These are phyloP conservation scores for Ceratobasidium sp. DNA, from an alignment of 1,284 basidiomycete genomes.

Conservation along the genomic window DNA sequence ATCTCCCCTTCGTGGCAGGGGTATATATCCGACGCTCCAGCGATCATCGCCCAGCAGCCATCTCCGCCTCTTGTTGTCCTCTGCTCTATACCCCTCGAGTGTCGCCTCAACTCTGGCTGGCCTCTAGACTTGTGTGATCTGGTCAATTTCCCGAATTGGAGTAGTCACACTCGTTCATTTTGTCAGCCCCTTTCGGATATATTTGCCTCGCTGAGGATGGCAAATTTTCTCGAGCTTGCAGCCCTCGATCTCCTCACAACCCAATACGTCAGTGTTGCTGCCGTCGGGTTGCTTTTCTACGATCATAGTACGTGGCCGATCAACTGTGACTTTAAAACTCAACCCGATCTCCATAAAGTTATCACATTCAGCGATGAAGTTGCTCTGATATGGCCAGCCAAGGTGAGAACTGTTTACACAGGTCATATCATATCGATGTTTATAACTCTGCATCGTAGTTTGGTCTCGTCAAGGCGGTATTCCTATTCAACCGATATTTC, in stretches of 20 bases:
- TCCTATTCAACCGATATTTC: conserved; percentile 28
- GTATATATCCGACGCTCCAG: too few species aligned
- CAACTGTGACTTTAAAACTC: background rate
- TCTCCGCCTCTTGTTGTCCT: too few species aligned
- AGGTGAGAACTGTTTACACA: background rate
- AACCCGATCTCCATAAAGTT: background rate
- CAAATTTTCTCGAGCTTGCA: conserved; percentile 2
- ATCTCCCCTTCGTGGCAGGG: too few species aligned
- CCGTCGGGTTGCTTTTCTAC: conserved; percentile 21
- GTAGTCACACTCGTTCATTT: too few species aligned
- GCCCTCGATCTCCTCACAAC: background rate
- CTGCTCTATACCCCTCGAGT: too few species aligned
- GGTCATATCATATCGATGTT: too few species aligned
- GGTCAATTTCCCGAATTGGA: too few species aligned
- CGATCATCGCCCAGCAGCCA: too few species aligned
- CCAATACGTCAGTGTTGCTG: conserved; percentile 19
- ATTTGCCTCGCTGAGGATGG: background rate
- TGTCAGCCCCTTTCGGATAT: too few species aligned
- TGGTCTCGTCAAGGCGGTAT: conserved; percentile 18
- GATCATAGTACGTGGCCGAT: conserved; percentile 6
- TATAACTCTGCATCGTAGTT: background rate
- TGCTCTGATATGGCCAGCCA: conserved; percentile 31
- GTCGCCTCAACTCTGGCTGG: too few species aligned
- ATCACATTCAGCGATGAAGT: conserved; percentile 14
- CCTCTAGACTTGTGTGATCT: too few species aligned